Evolutionary conservation across 805 yeast genomes (phyloP), one percentile per base, ranked within the genome.

Genomic region (Wilhelminamyces savonicus): DNA sequence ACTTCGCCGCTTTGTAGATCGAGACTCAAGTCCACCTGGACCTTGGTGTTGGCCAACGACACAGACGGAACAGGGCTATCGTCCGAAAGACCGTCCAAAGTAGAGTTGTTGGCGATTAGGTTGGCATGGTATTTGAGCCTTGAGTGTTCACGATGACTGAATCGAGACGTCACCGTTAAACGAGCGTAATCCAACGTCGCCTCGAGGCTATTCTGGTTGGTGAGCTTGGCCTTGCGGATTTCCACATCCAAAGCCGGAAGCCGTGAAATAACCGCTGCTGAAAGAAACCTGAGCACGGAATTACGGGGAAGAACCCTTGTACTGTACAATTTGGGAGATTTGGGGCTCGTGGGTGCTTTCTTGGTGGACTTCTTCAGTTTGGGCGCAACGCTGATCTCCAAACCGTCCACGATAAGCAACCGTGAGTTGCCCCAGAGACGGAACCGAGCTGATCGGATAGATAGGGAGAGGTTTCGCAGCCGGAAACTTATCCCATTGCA

Each of bases 361-460:
- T 11, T n/a, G 13, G 26, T 12, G 20, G 13, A 24, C 24, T 31
- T 24, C 16, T 15, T 7, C 6, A 19, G 24, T 4, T n/a, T n/a
- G n/a, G n/a, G n/a, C n/a, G n/a, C n/a, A n/a, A n/a, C n/a, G n/a
- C n/a, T n/a, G n/a, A n/a, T n/a, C n/a, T n/a, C n/a, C n/a, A n/a
- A n/a, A n/a, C n/a, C n/a, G 14, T 52, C 53, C 4, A 62, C 19
- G 13, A 63, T 56, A 7, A 61, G 22, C 43, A 40, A 50, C 24
- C 55, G 37, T 13, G 57, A 36, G 28, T 55, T 59, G 5, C 69
- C 67, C 69, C 69, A 64, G 13, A 62, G 44, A 22, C 61, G 40
- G 19, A 62, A 39, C 14, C 64, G 36, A 2, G 60, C 25, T 10
- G 58, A 47, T 8, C 41, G 36, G 5, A 56, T 26, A 3, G 31